Conservation (phyloP, 2,329 filamentous ascomycete genomes). For the Stachybotrys chartarum region DNA sequence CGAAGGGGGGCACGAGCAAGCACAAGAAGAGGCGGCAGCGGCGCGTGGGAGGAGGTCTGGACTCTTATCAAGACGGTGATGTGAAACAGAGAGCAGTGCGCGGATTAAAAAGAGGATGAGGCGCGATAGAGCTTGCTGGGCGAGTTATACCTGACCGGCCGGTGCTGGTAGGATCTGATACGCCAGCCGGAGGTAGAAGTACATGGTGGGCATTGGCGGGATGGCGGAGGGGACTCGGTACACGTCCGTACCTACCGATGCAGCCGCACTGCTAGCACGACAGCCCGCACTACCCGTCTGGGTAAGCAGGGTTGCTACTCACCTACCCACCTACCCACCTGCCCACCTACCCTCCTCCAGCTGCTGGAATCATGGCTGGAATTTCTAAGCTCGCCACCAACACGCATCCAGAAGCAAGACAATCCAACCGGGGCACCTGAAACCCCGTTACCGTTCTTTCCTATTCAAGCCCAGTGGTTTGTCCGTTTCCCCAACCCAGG, state of each 20-base stretch:
- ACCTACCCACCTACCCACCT: too few relatives aligned
- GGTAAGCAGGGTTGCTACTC: too few relatives aligned
- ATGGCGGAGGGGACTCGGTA: neutral
- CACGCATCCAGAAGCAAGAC: too few relatives aligned
- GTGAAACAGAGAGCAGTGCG: neutral
- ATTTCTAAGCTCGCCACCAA: too few relatives aligned
- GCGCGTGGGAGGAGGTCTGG: neutral
- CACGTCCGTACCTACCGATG: neutral
- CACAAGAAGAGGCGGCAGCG: neutral
- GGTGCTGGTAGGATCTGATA: neutral
- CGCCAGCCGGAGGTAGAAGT: neutral
- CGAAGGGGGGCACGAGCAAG: neutral
- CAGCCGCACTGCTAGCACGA: neutral
- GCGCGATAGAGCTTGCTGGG: neutral
- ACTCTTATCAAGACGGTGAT: neutral
- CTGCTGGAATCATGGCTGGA: too few relatives aligned
- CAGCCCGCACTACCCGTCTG: too few relatives aligned
- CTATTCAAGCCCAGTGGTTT: too few relatives aligned
- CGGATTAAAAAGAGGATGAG: neutral
- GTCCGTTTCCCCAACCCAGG: too few relatives aligned
- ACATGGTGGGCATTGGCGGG: neutral
- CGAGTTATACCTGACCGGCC: neutral
- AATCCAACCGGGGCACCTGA: too few relatives aligned
- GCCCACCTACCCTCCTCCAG: too few relatives aligned
- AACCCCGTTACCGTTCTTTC: too few relatives aligned